Evolutionary conservation across 768 basidiomycete genomes (phyloP), one percentile per base, ranked within the genome.

Genomic region (Tylopilus felleus): DNA sequence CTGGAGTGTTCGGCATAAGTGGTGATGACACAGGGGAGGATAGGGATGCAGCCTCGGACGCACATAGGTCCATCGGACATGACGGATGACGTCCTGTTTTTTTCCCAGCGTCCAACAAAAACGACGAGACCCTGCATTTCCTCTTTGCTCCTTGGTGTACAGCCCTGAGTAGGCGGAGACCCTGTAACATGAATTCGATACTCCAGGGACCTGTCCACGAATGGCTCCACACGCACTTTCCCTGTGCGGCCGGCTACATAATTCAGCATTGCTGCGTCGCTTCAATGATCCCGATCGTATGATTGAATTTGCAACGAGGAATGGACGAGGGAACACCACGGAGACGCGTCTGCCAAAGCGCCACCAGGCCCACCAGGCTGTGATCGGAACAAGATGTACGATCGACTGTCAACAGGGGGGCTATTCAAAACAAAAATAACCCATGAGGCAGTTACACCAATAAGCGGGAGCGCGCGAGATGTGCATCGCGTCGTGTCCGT

Each of bases 381-480:
- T 59, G 64, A 66, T 66, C 57, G 63, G 61, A 58, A 61, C 48
- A n/a, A 63, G 65, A 63, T 49, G 51, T 61, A 53, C 45, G 59
- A 63, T 68, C 52, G 51, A 44, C 39, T 53, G 57, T 57, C 47
- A 33, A 53, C 47, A 49, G 53, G 63, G 50, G 42, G 50, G 9
- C 40, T 19, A 49, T 59, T 53, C 35, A 50, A 52, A 57, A 56
- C 21, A 52, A 40, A 50, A 45, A 46, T 48, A 21, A 19, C 41
- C 39, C 63, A 61, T 47, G 65, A 62, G 65, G 66, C 49, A 49
- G 47, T 41, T 43, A 27, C 28, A 60, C 52, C 51, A 51, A 53
- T 29, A 51, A 65, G 53, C 56, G 56, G 43, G 47, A 65, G 53
- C 19, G 45, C 49, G 29, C 40, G 38, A 54, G 52, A 42, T 44